phyloP scores from a whole-genome alignment of 306 rosid species.

The Potentilla sterilis region DNA sequence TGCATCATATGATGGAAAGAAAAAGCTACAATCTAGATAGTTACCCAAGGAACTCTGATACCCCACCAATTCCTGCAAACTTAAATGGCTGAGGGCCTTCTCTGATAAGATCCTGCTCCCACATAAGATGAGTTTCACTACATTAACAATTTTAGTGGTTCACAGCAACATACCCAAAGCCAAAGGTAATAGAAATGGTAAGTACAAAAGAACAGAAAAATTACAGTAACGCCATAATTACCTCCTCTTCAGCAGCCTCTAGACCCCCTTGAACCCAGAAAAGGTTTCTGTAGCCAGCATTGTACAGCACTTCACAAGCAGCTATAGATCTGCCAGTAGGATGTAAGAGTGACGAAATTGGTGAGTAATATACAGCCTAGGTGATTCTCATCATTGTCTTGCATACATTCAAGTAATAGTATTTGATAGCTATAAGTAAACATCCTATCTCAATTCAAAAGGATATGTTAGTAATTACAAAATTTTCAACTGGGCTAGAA shows the following conservation, averaged over 20 bases:
- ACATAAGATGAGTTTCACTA: conserved; percentile 23
- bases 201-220: conserved; percentile 17
- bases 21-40: conserved; percentile 11
- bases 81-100: conserved; percentile 85
- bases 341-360: background rate
- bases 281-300: conserved; percentile 78
- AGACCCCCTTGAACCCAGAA: conserved; percentile 97
- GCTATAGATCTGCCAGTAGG: conserved; percentile 67
- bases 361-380: conserved; percentile 3
- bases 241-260: conserved; percentile 93
- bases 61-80: conserved; percentile 89
- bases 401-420: background rate
- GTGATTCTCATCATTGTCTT: background rate
- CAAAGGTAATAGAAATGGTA: background rate
- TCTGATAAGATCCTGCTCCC: conserved; percentile 76
- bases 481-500: background rate
- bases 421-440: background rate
- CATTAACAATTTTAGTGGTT: conserved; percentile 21
- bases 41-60: conserved; percentile 92
- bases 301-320: conserved; percentile 82
- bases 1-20: background rate
- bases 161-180: conserved; percentile 10
- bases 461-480: background rate
- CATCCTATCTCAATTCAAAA: conserved; percentile 4
- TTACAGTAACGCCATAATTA: conserved; percentile 15